Evolutionary conservation across 345 rosid species (phyloP).

Genomic region (Melaleuca quinquenervia): DNA sequence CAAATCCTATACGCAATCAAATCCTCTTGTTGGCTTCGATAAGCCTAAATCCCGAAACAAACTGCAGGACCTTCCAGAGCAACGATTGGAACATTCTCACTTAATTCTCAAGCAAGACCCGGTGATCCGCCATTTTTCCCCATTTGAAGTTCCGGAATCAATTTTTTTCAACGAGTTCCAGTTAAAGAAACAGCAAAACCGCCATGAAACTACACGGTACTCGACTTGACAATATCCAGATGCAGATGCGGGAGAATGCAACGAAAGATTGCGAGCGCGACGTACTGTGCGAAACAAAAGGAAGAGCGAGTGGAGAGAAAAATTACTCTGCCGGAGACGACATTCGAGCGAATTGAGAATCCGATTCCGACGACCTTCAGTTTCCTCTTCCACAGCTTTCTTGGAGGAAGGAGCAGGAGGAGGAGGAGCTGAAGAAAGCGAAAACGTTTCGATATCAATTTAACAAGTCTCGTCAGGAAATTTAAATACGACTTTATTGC

Average conservation of each 20-base stretch:
- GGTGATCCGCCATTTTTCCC: background rate
- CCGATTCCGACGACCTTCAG: background rate
- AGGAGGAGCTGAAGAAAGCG: background rate
- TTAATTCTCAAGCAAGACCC: background rate
- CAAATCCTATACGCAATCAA: background rate
- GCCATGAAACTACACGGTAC: background rate
- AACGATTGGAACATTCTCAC: background rate
- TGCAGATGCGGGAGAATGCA: background rate
- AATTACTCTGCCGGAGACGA: slow-evolving; percentile 27
- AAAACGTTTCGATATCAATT: background rate
- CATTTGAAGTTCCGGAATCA: background rate
- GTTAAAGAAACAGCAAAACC: background rate
- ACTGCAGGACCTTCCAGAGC: background rate
- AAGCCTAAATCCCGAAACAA: background rate
- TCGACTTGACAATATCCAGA: background rate
- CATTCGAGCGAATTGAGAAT: slow-evolving; percentile 4
- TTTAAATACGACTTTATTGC: background rate
- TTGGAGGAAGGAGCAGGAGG: background rate
- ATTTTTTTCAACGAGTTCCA: background rate
- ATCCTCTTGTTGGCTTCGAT: background rate
- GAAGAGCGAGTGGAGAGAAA: background rate
- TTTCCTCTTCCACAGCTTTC: background rate
- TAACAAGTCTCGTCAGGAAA: background rate
- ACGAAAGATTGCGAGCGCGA: background rate
- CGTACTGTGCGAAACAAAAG: background rate